Evolutionary conservation across 108 stramenopile species (phyloP).

Genomic region (Schizochytrium sp.): DNA sequence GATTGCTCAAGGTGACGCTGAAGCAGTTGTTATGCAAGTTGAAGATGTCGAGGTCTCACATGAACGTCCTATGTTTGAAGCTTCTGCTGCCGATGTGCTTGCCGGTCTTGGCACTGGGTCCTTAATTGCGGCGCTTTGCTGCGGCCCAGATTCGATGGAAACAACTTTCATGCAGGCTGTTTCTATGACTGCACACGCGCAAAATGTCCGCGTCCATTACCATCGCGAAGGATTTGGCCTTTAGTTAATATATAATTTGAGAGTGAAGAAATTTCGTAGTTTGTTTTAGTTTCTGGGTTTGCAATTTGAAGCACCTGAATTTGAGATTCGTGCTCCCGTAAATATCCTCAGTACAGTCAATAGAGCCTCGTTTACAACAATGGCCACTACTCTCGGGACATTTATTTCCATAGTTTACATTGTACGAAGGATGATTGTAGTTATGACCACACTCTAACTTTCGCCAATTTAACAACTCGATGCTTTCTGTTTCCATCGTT

Average conservation of each 20-base stretch:
- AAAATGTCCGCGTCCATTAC: neutral
- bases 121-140: neutral
- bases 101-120: neutral
- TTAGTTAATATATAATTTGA: neutral
- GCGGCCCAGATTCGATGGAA: conserved; percentile 16
- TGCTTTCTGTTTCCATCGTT: too few species aligned
- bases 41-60: neutral
- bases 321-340: too few species aligned
- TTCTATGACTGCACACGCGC: neutral
- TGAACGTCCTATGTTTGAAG: neutral
- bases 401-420: too few species aligned
- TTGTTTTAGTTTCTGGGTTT: too few species aligned
- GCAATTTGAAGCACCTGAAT: too few species aligned
- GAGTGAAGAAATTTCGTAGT: too few species aligned
- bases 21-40: neutral
- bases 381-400: too few species aligned
- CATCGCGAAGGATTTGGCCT: conserved; percentile 44
- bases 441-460: too few species aligned
- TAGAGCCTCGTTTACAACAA: too few species aligned
- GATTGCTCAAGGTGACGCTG: neutral
- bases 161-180: conserved; percentile 3
- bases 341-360: too few species aligned
- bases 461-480: too few species aligned
- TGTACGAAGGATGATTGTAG: too few species aligned
- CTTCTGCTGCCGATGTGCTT: neutral